A percentile compares a stretch with the other conserved stretches of the same genome.
Conservation (phyloP, 495 filamentous ascomycete species). For the Chaetomium tenue region DNA sequence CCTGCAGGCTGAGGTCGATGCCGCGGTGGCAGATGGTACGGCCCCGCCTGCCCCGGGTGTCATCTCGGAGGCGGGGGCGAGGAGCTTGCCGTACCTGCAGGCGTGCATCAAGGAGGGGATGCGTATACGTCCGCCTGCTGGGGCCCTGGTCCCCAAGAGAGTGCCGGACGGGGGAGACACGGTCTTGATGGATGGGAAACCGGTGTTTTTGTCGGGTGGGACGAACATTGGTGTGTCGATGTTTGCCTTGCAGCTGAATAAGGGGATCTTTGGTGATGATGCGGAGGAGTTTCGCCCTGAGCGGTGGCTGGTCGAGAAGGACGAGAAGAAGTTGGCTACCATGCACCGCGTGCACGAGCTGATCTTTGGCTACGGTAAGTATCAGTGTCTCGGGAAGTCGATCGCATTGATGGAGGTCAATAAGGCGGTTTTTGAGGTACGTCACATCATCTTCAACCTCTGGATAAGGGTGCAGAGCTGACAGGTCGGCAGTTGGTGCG, state of each 20-base stretch:
- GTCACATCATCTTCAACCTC: background rate
- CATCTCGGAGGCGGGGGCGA: background rate
- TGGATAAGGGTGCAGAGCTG: background rate
- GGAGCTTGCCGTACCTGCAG: background rate
- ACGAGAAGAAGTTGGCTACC: background rate
- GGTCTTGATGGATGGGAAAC: constrained; percentile 1
- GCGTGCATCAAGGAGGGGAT: constrained; percentile 3
- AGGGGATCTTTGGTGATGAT: background rate
- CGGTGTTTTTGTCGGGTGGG: background rate
- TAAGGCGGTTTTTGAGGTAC: background rate
- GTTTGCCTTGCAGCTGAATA: background rate
- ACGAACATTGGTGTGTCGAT: background rate
- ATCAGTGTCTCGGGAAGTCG: constrained; percentile 5
- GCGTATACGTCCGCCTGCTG: background rate
- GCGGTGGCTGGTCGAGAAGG: constrained; percentile 4
- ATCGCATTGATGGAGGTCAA: constrained; percentile 6
- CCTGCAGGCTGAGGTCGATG: constrained; percentile 1
- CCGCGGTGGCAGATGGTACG: background rate
- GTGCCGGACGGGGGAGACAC: background rate
- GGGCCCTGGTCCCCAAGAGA: background rate
- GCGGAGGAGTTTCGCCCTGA: background rate
- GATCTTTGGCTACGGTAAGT: constrained; percentile 5
- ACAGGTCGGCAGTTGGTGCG: background rate
- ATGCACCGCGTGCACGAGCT: background rate
- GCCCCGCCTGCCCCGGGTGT: background rate